Evolutionary conservation across 495 filamentous ascomycete genomes (phyloP), one percentile per base, ranked within the genome.

Genomic region (Chaetomidium leptoderma): DNA sequence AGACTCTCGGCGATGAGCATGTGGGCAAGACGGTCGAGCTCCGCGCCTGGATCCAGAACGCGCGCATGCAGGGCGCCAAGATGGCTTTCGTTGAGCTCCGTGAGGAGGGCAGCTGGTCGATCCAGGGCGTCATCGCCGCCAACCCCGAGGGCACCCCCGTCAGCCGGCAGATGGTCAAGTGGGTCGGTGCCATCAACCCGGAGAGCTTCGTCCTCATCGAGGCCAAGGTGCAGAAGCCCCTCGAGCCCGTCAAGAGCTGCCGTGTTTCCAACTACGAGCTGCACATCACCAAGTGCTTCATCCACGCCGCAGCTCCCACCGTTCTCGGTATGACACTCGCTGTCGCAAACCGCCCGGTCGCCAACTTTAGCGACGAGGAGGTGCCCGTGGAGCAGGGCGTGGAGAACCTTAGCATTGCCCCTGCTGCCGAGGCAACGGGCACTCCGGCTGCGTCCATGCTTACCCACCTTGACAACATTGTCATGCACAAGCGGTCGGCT

Each of bases 111-210:
- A 82, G 84, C 66, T 77, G 73, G 75, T 86, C 89, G 26, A 84
- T 96, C 17, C 92, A 96, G 77, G 91, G 84, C 51, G 66, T 82
- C 23, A 78, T 89, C 63, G 76, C 85, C 52, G 82, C 85, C 23
- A 79, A 67, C 39, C 64, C 76, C 56, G 80, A 71, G 70, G 60
- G 76, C 76, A 37, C 80, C 76, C 59, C 74, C 32, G 73, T 89
- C 35, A 82, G 78, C 63, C 80, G 79, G 62, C 92, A 92, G 76
- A 98, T 98, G 95, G 89, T 95, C 62, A 97, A 97, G 75, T 98
- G 86, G 81, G 82, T 85, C 33, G 83, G 82, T 49, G 81, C 78
- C 43, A 76, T 97, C 64, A 88, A 87, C 69, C 78, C 85, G 39
- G 92, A 97, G 76, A 90, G 86, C 58, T 88, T 89, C 55, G 87